Conservation (phyloP, 176 grass and related monocot species). For the Carex pumila region DNA sequence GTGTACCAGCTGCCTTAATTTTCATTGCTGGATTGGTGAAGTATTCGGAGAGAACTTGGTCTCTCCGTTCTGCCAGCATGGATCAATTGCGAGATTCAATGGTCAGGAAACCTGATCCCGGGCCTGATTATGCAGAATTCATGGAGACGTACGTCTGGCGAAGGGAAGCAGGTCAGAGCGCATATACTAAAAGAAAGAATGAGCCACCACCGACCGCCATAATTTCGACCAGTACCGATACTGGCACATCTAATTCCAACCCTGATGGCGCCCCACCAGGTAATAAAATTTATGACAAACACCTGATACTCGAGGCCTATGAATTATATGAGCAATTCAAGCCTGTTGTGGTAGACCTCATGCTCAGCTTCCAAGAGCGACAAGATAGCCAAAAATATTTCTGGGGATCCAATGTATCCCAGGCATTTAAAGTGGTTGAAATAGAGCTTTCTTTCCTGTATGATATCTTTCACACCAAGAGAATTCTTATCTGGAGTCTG, state of each 20-base stretch:
- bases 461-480: too few species aligned
- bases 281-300: neutral
- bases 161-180: too few species aligned
- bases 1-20: neutral
- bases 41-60: conserved; percentile 9
- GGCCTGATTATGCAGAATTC: too few species aligned
- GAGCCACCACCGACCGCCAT: neutral
- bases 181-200: too few species aligned
- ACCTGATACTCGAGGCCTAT: neutral
- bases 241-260: neutral
- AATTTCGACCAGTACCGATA: too few species aligned
- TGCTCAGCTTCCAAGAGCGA: conserved; percentile 16
- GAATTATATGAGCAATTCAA: conserved; percentile 10
- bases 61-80: conserved; percentile 19
- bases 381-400: too few species aligned
- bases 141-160: too few species aligned
- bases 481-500: too few species aligned
- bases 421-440: too few species aligned
- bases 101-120: neutral
- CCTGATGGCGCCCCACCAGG: too few species aligned
- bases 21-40: conserved; percentile 20
- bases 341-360: conserved; percentile 18
- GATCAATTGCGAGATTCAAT: conserved; percentile 22
- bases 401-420: too few species aligned
- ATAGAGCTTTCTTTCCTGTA: too few species aligned